Base-by-base conservation (phyloP, 768 basidiomycete species). In the Collybia sordida region DNA sequence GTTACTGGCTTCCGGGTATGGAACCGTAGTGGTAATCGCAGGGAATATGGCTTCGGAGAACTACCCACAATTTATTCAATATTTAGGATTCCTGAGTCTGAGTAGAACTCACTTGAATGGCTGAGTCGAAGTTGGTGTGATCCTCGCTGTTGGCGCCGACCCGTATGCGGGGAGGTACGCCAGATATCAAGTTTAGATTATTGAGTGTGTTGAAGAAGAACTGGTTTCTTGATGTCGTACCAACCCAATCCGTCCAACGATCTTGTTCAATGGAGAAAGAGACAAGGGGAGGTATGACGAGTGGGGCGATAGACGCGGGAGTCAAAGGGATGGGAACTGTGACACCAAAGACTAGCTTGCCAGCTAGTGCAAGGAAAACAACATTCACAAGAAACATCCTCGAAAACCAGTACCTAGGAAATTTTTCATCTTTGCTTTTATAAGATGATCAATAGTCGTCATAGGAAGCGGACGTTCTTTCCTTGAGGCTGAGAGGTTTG, bases 221-320 rank as follows among this genome's bases (percentile, higher is more conserved):
- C n/a, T 72, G 49, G 58, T 87, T 86, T 17, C 66, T 68, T 1
- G 71, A 62, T 4, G 69, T 71, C 11, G 65, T 63, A 1, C 86
- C 85, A 8, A 66, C 65, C 85, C 85, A 88, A 51, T 86, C 84
- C 12, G 71, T 66, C 84, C 84, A 86, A 27, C 80, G 69, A 55
- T 87, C 84, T 62, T 85, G 81, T 59, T 86, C 85, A 48, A 86
- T 76, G 31, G 83, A 86, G 57, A 86, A 78, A 0, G 80, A 82
- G 35, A 31, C 19, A 19, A 31, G 22, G 17, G 24, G 15, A 18
- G 51, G 48, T 24, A 51, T 49, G 40, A 56, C 52, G 28, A 19
- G 35, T 7, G 49, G 52, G 22, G 58, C 39, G 19, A 46, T 21
- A 27, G 58, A 52, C 23, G 43, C 36, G 14, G 36, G 27, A 17